Percentiles rank a stretch among this genome's conserved stretches.
phyloP scores from a whole-genome alignment of 129 eudicot species.

The Dittrichia graveolens region DNA sequence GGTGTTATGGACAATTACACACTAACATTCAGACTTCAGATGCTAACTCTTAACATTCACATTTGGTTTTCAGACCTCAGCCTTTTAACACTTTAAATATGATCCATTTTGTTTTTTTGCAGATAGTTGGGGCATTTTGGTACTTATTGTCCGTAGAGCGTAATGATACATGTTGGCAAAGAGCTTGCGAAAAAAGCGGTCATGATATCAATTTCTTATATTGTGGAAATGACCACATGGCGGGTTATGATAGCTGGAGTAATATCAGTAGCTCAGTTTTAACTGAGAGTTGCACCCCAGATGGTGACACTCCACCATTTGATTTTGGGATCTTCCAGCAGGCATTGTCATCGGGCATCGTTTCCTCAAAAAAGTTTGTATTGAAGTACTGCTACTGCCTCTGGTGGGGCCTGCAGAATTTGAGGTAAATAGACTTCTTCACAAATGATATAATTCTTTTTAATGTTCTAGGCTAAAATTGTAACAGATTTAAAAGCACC shows the following conservation, averaged over 20 bases:
- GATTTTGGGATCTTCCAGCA: constrained; percentile 86
- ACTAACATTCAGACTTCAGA: no score
- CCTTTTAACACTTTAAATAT: background rate
- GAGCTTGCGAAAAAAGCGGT: constrained; percentile 50
- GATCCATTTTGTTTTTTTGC: constrained; percentile 29
- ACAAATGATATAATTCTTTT: background rate
- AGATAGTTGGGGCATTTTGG: constrained; percentile 98
- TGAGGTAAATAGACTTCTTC: constrained; percentile 53
- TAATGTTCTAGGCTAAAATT: background rate
- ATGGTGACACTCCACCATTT: constrained; percentile 54
- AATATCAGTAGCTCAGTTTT: constrained; percentile 56
- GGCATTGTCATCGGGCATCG: constrained; percentile 76
- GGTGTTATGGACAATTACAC: no score
- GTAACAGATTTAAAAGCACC: background rate
- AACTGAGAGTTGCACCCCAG: constrained; percentile 46
- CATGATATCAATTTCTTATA: constrained; percentile 53
- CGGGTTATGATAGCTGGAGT: constrained; percentile 51
- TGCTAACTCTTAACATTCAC: no score
- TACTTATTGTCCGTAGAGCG: constrained; percentile 80
- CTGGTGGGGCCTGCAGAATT: constrained; percentile 97
- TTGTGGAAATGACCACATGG: constrained; percentile 68
- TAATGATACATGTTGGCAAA: constrained; percentile 77
- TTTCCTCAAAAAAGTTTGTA: constrained; percentile 58
- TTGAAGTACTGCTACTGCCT: constrained; percentile 87
- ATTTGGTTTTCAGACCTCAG: background rate